These are phyloP conservation scores for Rhizopus stolonifer DNA, from an alignment of 371 early-diverging fungal genomes.

Conservation along the genomic window DNA sequence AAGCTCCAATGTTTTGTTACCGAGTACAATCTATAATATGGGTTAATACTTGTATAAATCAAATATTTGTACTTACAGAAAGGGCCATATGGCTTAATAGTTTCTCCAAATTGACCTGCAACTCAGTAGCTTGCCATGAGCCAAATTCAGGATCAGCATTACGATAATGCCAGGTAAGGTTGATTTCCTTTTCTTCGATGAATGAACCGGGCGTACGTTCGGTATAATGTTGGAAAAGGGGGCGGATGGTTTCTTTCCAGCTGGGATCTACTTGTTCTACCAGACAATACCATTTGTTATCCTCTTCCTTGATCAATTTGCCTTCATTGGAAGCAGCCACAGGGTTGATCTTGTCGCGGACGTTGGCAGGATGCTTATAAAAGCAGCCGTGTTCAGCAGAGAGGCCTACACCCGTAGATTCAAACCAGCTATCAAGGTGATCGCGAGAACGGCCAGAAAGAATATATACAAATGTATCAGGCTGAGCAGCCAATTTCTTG, in stretches of 20 bases:
- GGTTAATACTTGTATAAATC: background rate
- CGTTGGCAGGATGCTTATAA: slow-evolving; percentile 81
- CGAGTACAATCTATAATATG: slow-evolving; percentile 71
- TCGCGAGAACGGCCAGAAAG: slow-evolving; percentile 84
- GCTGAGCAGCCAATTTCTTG: slow-evolving; percentile 64
- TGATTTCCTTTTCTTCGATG: slow-evolving; percentile 91
- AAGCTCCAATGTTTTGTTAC: slow-evolving; percentile 93
- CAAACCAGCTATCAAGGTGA: slow-evolving; percentile 90
- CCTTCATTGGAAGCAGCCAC: slow-evolving; percentile 52
- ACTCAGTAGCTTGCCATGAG: slow-evolving; percentile 72
- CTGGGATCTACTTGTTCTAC: slow-evolving; percentile 86
- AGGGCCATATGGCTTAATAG: slow-evolving; percentile 90
- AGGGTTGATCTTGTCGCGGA: slow-evolving; percentile 50
- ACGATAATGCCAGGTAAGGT: slow-evolving; percentile 92
- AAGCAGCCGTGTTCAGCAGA: slow-evolving; percentile 97
- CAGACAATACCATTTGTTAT: slow-evolving; percentile 82
- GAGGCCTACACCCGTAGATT: slow-evolving; percentile 81
- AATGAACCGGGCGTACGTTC: slow-evolving; percentile 94
- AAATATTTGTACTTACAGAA: slow-evolving; percentile 53
- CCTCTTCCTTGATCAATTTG: slow-evolving; percentile 56
- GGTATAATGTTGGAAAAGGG: slow-evolving; percentile 90
- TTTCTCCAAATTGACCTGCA: slow-evolving; percentile 93
- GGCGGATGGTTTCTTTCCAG: slow-evolving; percentile 92
- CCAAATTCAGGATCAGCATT: slow-evolving; percentile 89
- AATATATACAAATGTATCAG: slow-evolving; percentile 91